A percentile compares a stretch with the other conserved stretches of the same genome.
Evolutionary conservation across 208 protist genomes (phyloP).

Genomic region (Leishmania lainsoni): DNA sequence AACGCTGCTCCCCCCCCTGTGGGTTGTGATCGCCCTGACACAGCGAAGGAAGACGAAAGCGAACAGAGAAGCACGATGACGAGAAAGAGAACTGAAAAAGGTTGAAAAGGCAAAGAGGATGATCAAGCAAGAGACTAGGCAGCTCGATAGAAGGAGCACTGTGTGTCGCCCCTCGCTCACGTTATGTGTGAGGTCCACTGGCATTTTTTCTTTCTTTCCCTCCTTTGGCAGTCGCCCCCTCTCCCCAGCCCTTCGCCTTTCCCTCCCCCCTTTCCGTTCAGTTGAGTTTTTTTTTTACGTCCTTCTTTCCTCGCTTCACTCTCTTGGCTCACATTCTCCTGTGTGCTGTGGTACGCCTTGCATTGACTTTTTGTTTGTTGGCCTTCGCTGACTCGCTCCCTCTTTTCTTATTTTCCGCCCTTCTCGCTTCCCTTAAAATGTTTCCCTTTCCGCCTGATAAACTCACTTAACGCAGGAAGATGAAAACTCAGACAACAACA

Average conservation of each 20-base stretch:
- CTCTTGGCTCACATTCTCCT: not conserved
- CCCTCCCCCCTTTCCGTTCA: not conserved
- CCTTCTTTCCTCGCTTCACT: not conserved
- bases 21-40: not conserved
- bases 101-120: not conserved
- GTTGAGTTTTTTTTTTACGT: not conserved
- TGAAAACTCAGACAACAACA: not conserved
- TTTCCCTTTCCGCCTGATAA: constrained; percentile 5
- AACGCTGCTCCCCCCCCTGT: not conserved
- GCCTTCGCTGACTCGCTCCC: not conserved
- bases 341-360: not conserved
- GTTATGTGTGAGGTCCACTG: not conserved
- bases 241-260: not conserved
- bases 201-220: not conserved
- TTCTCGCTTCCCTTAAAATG: not conserved
- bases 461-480: not conserved
- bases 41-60: not conserved
- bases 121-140: not conserved
- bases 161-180: too few relatives aligned
- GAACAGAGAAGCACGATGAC: not conserved
- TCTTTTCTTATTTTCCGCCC: not conserved
- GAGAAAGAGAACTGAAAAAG: not conserved
- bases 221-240: not conserved
- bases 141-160: not conserved
- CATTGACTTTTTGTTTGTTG: not conserved